A percentile compares a stretch with the other conserved stretches of the same genome.
Evolutionary conservation across 441 rosid species (phyloP).

Genomic region (Mallotus japonicus): DNA sequence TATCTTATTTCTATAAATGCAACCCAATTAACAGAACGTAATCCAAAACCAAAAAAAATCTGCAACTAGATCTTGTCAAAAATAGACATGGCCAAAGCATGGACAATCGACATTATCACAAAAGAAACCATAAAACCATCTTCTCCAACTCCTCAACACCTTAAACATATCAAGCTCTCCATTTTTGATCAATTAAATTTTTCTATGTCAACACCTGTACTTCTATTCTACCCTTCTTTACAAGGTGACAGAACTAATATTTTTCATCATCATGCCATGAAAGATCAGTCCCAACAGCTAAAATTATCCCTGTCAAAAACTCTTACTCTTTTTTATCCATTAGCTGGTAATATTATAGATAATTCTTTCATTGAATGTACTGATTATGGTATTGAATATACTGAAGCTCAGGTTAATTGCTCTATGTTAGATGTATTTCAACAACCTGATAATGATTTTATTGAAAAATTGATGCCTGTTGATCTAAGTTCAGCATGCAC

Average conservation of each 20-base stretch:
- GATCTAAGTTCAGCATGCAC: background rate
- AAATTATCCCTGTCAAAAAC: conserved; percentile 14
- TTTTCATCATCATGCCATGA: background rate
- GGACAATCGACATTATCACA: background rate
- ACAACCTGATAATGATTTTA: background rate
- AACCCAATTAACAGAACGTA: background rate
- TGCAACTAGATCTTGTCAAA: background rate
- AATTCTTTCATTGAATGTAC: conserved; percentile 1
- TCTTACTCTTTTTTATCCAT: conserved; percentile 10
- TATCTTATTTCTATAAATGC: no score
- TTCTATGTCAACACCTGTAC: conserved; percentile 7
- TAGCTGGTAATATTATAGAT: background rate
- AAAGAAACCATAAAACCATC: conserved; percentile 18
- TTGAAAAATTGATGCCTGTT: background rate
- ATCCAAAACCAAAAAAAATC: no score
- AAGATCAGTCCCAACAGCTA: background rate
- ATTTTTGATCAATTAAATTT: conserved; percentile 14
- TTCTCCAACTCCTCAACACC: conserved; percentile 10
- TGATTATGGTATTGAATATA: conserved; percentile 3
- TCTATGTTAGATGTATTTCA: background rate
- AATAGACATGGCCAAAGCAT: background rate
- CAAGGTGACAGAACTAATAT: background rate
- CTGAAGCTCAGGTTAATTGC: conserved; percentile 1
- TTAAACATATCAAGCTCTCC: conserved; percentile 3
- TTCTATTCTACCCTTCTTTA: conserved; percentile 12